phyloP scores from a whole-genome alignment of 495 filamentous ascomycete species.

The Penicillium cosmopolitanum region DNA sequence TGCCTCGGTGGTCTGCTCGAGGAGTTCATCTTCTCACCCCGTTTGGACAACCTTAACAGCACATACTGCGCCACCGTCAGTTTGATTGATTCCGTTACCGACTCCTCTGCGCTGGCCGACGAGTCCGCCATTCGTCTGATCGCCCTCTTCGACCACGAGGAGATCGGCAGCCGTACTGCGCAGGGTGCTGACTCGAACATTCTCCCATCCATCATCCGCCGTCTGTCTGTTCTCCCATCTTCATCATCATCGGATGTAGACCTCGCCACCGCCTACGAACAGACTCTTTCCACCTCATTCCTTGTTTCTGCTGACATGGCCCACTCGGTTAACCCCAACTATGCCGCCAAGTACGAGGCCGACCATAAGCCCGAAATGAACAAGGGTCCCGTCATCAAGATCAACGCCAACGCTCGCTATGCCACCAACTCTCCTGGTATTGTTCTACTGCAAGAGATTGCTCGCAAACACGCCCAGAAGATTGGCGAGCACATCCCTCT shows the following conservation, averaged over 20 bases:
- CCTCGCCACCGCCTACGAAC: conserved; percentile 82
- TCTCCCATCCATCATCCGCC: conserved; percentile 83
- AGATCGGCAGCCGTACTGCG: conserved; percentile 88
- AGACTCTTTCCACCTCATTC: conserved; percentile 90
- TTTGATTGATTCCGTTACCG: conserved; percentile 78
- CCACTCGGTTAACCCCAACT: conserved; percentile 94
- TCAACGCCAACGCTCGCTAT: conserved; percentile 97
- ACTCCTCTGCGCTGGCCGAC: conserved; percentile 62
- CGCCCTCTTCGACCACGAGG: conserved; percentile 95
- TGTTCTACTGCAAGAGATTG: conserved; percentile 85
- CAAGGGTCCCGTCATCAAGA: conserved; percentile 92
- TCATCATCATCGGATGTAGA: conserved; percentile 51
- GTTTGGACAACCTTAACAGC: conserved; percentile 94
- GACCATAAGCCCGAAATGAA: conserved; percentile 94
- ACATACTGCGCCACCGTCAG: conserved; percentile 84
- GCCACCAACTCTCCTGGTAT: conserved; percentile 96
- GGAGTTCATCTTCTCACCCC: conserved; percentile 91
- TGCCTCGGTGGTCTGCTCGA: conserved; percentile 88
- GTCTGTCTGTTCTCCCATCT: conserved; percentile 77
- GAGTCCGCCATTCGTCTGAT: conserved; percentile 86
- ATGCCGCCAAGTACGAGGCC: conserved; percentile 84
- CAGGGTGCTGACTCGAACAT: conserved; percentile 94
- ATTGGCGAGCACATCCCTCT: conserved; percentile 69
- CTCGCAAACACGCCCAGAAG: conserved; percentile 60
- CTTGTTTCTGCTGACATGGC: conserved; percentile 98